These are phyloP conservation scores for Ophiobolus disseminans DNA, from an alignment of 2,329 filamentous ascomycete species.

Conservation along the genomic window DNA sequence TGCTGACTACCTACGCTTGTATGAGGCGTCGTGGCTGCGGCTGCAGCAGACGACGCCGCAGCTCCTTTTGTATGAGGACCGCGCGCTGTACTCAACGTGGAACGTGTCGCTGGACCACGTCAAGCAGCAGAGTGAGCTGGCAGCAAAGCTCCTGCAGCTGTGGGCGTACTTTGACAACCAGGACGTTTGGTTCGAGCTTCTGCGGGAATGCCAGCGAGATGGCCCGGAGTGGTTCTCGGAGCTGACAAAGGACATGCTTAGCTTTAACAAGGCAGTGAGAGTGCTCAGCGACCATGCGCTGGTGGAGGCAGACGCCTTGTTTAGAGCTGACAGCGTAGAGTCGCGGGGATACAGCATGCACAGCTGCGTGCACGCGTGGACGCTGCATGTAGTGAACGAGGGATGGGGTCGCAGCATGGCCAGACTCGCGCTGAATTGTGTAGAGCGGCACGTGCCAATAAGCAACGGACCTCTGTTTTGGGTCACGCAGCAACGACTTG, in stretches of 20 bases:
- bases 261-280: constrained; percentile 36
- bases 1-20: constrained; percentile 35
- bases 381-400: constrained; percentile 32
- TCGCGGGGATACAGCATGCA: constrained; percentile 44
- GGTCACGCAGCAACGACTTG: constrained; percentile 10
- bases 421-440: constrained; percentile 21
- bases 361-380: constrained; percentile 46
- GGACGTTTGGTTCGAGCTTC: constrained; percentile 56
- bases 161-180: constrained; percentile 37
- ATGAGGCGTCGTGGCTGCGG: constrained; percentile 40
- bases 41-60: constrained; percentile 23
- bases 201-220: constrained; percentile 22
- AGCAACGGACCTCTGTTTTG: constrained; percentile 19
- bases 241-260: constrained; percentile 30
- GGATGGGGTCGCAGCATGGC: constrained; percentile 20
- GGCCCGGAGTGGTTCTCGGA: constrained; percentile 27
- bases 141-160: constrained; percentile 12
- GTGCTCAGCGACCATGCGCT: constrained; percentile 41
- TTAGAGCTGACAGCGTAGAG: constrained; percentile 5
- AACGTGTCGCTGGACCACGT: constrained; percentile 11
- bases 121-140: constrained; percentile 6
- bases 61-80: constrained; percentile 24
- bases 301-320: constrained; percentile 27
- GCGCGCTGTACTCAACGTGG: constrained; percentile 26
- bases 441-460: constrained; percentile 20